Conservation (phyloP, 768 basidiomycete species). For the Tulasnella sp. region DNA sequence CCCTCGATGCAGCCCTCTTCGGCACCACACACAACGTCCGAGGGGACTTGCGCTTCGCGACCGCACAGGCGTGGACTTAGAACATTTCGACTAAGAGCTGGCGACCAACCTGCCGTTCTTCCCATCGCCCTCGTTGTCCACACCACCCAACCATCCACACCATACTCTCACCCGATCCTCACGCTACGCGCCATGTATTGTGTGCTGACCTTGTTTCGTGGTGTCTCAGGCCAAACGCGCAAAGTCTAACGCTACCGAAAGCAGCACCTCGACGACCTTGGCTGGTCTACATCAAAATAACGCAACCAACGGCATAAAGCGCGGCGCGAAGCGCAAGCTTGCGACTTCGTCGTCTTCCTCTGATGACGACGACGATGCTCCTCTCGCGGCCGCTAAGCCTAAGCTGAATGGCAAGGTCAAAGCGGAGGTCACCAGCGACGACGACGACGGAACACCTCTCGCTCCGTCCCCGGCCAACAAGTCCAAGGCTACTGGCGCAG, state of each 20-base stretch:
- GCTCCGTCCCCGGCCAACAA: slow-evolving; percentile 31
- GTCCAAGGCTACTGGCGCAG: background rate
- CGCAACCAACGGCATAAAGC: background rate
- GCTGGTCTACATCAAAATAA: background rate
- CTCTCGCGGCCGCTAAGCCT: slow-evolving; percentile 24
- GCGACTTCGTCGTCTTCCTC: slow-evolving; percentile 17
- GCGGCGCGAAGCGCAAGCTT: background rate
- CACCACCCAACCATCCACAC: background rate
- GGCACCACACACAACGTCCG: background rate
- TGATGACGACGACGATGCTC: slow-evolving; percentile 44
- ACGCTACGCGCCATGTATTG: background rate
- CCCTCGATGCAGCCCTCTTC: background rate
- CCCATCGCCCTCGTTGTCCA: slow-evolving; percentile 5
- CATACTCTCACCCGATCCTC: background rate
- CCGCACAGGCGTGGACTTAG: slow-evolving; percentile 5
- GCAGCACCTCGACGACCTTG: background rate
- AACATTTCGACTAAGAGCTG: background rate
- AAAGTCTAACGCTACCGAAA: background rate
- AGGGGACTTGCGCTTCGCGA: slow-evolving; percentile 7
- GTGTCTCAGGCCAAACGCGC: slow-evolving; percentile 1
- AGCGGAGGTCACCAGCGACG: slow-evolving; percentile 24
- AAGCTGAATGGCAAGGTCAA: background rate
- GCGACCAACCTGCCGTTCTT: background rate
- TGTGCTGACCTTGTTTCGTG: background rate
- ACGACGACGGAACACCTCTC: slow-evolving; percentile 30